phyloP scores from a whole-genome alignment of 805 yeast genomes.

The Saccharomycodes ludwigii region DNA sequence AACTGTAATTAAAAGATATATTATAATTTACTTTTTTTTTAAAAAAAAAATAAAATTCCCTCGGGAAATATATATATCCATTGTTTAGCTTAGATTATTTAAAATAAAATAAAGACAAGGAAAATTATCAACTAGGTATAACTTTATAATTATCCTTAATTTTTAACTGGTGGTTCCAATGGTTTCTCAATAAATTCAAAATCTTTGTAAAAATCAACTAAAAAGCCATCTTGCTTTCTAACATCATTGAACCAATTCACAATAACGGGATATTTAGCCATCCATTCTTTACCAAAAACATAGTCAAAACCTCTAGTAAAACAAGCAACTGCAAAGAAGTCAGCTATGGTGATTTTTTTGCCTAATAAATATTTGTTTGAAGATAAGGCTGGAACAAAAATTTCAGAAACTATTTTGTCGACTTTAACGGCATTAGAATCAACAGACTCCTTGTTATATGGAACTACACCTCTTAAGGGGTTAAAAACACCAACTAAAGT shows the following conservation, averaged over 20 bases:
- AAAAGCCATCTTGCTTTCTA: constrained; percentile 27
- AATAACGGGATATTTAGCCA: constrained; percentile 46
- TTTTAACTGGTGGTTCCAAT: constrained; percentile 40
- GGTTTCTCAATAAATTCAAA: constrained; percentile 54
- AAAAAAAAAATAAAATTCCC: too few species aligned
- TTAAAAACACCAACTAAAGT: constrained; percentile 37
- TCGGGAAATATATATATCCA: too few species aligned
- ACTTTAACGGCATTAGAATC: constrained; percentile 32
- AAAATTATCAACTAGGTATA: too few species aligned
- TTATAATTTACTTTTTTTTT: too few species aligned
- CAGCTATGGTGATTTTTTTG: constrained; percentile 56
- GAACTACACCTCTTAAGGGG: constrained; percentile 50
- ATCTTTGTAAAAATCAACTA: constrained; percentile 36
- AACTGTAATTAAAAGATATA: too few species aligned
- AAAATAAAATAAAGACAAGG: too few species aligned
- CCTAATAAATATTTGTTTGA: constrained; percentile 59
- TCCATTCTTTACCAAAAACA: constrained; percentile 56
- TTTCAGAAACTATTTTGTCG: constrained; percentile 25
- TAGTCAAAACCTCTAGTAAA: constrained; percentile 41
- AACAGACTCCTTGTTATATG: constrained; percentile 65
- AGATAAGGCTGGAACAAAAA: constrained; percentile 45
- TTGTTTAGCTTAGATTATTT: too few species aligned
- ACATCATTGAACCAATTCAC: constrained; percentile 64
- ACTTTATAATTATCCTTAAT: constrained; percentile 35
- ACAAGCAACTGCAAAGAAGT: constrained; percentile 40